Evolutionary conservation across 495 filamentous ascomycete species (phyloP), one percentile per base, ranked within the genome.

Genomic region (Niebla homalea): DNA sequence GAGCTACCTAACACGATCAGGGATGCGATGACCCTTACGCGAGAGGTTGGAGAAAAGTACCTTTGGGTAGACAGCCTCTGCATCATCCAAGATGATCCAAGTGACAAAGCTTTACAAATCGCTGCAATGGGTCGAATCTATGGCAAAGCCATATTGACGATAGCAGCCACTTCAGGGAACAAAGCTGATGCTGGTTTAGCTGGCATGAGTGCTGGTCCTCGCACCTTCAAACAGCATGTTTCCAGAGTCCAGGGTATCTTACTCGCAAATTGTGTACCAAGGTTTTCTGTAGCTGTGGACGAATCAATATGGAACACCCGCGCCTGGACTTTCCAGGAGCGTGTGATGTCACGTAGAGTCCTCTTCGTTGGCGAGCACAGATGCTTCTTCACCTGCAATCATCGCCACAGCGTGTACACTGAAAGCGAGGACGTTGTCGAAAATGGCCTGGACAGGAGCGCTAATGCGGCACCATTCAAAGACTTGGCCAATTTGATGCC

Each of bases 341-440:
- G 32, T 8, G 18, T 58, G 3, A 29, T 56, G 12, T 60, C 58
- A 23, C 36, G 21, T 14, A 49, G 52, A 23, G 51, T 64, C 0
- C 48, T 71, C 12, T 62, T 59, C 40, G 60, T 73, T 39, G 62
- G 54, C 0, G 54, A 64, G 5, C 32, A 60, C 4, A 64, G 69
- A 40, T 44, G 63, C 37, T 67, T 64, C 39, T 72, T 64, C 44
- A 62, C 67, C 25, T 71, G 67, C 52, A 52, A 59, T 3, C 47
- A 43, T 46, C 35, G 49, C 36, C 48, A 43, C n/a, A 36, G 36
- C 29, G 43, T 15, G 4, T 50, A 49, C n/a, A 32, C 56, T 22
- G 53, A 55, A 47, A 47, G 46, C 25, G 39, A 36, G 15, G 53
- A 59, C 36, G 14, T 11, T 1, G 42, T 19, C 0, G 53, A 52